Conservation (phyloP, 2,329 filamentous ascomycete genomes). For the Didymella keratinophila region DNA sequence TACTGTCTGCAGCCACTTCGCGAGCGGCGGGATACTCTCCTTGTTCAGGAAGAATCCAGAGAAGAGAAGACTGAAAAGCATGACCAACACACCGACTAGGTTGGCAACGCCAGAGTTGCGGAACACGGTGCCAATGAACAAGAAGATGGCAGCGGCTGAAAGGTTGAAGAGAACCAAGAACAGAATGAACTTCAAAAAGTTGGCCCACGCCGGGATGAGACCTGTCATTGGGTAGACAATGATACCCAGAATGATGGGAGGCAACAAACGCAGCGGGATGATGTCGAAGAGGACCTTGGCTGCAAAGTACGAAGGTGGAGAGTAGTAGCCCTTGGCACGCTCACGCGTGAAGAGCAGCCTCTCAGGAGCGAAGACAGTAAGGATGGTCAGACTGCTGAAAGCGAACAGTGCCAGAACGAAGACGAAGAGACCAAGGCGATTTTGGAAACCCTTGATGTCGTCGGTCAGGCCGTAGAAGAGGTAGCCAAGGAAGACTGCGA, state of each 20-base stretch:
- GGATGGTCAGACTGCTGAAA: constrained; percentile 92
- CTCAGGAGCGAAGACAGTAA: constrained; percentile 93
- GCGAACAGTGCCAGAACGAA: constrained; percentile 95
- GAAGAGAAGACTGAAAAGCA: constrained; percentile 96
- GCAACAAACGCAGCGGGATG: constrained; percentile 89
- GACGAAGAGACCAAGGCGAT: constrained; percentile 95
- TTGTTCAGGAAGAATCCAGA: constrained; percentile 94
- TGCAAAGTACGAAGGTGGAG: constrained; percentile 90
- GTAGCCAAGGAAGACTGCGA: constrained; percentile 93
- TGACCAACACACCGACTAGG: constrained; percentile 90
- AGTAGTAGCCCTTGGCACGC: constrained; percentile 95
- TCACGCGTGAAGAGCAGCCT: constrained; percentile 90
- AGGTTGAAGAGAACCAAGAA: constrained; percentile 96
- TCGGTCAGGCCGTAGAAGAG: constrained; percentile 96
- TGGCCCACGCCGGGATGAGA: constrained; percentile 77
- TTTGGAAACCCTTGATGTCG: constrained; percentile 97
- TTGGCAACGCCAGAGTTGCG: constrained; percentile 91
- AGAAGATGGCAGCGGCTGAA: constrained; percentile 88
- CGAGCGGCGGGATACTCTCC: constrained; percentile 84
- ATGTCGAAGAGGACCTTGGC: constrained; percentile 99
- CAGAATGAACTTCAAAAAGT: constrained; percentile 91
- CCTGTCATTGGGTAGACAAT: constrained; percentile 99
- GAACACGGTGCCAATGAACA: constrained; percentile 96
- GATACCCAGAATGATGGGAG: constrained; percentile 91
- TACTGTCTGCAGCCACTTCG: constrained; percentile 87